Base-by-base conservation (phyloP, 176 grass and related monocot genomes). In the Zea luxurians region DNA sequence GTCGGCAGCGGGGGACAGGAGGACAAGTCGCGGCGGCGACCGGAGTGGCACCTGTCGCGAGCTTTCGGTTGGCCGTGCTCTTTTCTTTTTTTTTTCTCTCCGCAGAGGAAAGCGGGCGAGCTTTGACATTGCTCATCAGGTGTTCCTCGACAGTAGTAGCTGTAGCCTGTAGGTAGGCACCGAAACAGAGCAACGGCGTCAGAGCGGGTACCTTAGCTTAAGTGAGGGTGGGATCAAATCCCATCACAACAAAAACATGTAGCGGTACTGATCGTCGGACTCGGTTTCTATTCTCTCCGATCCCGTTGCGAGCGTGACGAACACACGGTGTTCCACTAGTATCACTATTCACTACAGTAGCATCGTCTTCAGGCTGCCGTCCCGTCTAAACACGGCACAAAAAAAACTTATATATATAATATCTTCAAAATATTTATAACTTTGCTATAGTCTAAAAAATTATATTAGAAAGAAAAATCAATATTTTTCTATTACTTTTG, bases 1-100 rank as follows among this genome's bases (percentile, higher is more conserved):
- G 92, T 91, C 92, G 86, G 92, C 80, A 91, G 81, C 74, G 11
- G 53, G 85, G 54, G 76, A 73, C 88, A 88, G 86, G 17, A 72
- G 16, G 83, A 76, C 76, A 83, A 21, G 34, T 53, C 61, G 79
- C 70, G 9, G 57, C 72, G 73, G 47, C 38, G 78, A 85, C 76
- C 18, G 52, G 16, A 38, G 44, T 20, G 76, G 41, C 15, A 44
- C 35, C 73, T 75, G 55, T 46, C 40, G 55, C 13, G 1, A 3
- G 57, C 59, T 74, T 94, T 86, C 78, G 76, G 83, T 86, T 87
- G 76, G 65, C 27, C 27, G 1, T 3, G 2, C n/a, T 2, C 62
- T 18, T 34, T 10, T 10, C 47, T 60, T 61, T 13, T 17, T 34
- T 0, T 27, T 27, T 27, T 12, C 64, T 20, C 66, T 16, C 41